Conservation (phyloP, 2,329 filamentous ascomycete genomes). For the Calonectria pauciramosa region DNA sequence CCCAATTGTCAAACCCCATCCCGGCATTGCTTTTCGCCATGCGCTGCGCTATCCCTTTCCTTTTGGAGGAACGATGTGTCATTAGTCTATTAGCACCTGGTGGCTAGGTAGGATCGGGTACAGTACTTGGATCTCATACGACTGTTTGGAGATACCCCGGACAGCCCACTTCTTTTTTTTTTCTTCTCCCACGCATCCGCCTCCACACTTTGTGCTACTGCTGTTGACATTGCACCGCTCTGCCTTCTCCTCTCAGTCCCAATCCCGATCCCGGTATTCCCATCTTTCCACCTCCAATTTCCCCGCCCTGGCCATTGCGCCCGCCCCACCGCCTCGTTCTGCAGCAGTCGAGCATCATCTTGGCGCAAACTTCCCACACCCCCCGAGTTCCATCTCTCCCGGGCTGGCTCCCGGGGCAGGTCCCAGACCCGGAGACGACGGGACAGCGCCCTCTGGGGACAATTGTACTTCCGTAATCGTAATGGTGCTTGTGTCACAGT, state of each 20-base stretch:
- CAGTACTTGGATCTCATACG: slow-evolving; percentile 3
- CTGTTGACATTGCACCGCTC: neutral
- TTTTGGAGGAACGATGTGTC: slow-evolving; percentile 19
- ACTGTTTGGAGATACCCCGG: slow-evolving; percentile 30
- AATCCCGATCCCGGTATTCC: neutral
- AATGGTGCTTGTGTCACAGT: slow-evolving; percentile 13
- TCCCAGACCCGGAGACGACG: neutral
- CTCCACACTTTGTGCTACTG: slow-evolving; percentile 25
- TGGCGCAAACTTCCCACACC: slow-evolving; percentile 7
- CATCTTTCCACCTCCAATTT: slow-evolving; percentile 46
- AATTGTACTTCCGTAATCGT: slow-evolving; percentile 6
- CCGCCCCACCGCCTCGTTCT: slow-evolving; percentile 42
- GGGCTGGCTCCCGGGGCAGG: neutral
- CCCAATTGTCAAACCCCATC: slow-evolving; percentile 4
- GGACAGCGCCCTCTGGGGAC: slow-evolving; percentile 1
- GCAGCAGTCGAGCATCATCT: slow-evolving; percentile 21
- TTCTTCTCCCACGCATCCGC: neutral
- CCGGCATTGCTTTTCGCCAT: slow-evolving; percentile 1
- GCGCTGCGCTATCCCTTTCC: neutral
- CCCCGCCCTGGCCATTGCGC: slow-evolving; percentile 48
- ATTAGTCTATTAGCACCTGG: slow-evolving; percentile 12
- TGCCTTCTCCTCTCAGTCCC: slow-evolving; percentile 13
- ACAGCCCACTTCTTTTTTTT: slow-evolving; percentile 13
- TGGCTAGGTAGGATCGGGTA: neutral
- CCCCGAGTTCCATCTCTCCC: slow-evolving; percentile 14